Evolutionary conservation across 495 filamentous ascomycete genomes (phyloP), one percentile per base, ranked within the genome.

Genomic region (Penicillium salamii): DNA sequence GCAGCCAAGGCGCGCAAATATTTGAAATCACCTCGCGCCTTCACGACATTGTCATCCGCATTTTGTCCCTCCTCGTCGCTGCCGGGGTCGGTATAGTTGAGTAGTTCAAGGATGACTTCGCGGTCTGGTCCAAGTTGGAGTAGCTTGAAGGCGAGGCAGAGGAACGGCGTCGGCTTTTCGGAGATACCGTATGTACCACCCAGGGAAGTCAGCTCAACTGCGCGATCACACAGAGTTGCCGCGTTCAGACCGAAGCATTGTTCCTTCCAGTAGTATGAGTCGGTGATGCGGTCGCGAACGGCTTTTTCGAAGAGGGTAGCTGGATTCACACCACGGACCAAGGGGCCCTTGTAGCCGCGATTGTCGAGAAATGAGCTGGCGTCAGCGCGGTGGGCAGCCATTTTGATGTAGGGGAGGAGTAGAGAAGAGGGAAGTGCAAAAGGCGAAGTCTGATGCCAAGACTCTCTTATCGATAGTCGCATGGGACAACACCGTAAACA

Each of bases 241-340:
- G 90, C 89, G 71, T 97, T 97, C 52, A 98, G 74, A 18, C 87
- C 93, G 73, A 97, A 98, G 64, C 91, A 95, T 67, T 96, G 91
- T 66, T 97, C 95, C 69, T 97, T 96, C 88, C 89, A 98, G 75
- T 96, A 98, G 72, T 95, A 93, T 54, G 82, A 87, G 52, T 95
- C 88, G 47, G 89, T 83, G 67, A 98, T 97, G 60, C 93, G 90
- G 65, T 98, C 92, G 50, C 90, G 87, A 49, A 95, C 89, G 12
- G 89, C 84, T 64, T 91, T 93, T 59, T 97, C 91, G 75, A 97
- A 84, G 31, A 97, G 88, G 6, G 86, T 88, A 6, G 88, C 85
- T 0, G 91, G 91, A 71, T 96, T 96, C 55, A 91, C 81, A 32
- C 90, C 88, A 67, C 84, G 85, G 45, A 89, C 76, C 8, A 86